Percentiles rank a stretch among this genome's conserved stretches.
phyloP scores from a whole-genome alignment of 768 basidiomycete species.

The Russula emetica region DNA sequence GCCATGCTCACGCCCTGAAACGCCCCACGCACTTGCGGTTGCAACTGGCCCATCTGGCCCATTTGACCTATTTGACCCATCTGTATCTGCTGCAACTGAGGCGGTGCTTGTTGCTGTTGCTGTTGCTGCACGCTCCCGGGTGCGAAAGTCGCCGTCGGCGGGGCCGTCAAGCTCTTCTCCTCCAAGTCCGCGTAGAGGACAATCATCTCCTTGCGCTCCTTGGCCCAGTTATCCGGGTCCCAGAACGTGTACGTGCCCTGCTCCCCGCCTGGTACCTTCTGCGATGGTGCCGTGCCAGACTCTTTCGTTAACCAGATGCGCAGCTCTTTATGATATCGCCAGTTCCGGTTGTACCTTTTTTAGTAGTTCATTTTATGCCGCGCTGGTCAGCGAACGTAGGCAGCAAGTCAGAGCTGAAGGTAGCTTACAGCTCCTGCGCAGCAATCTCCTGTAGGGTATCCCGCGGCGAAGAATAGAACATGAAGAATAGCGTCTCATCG shows the following conservation, averaged over 20 bases:
- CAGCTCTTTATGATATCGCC: constrained; percentile 92
- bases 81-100: constrained; percentile 23
- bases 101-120: constrained; percentile 2
- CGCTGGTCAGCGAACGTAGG: constrained; percentile 14
- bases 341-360: constrained; percentile 81
- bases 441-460: constrained; percentile 91
- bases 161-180: constrained; percentile 28
- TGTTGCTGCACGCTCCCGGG: constrained; percentile 13
- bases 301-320: constrained; percentile 84
- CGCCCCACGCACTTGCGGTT: constrained; percentile 27
- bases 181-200: constrained; percentile 33
- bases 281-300: constrained; percentile 64
- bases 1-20: constrained; percentile 29
- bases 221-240: constrained; percentile 34
- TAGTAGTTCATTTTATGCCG: background rate
- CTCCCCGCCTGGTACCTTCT: constrained; percentile 74
- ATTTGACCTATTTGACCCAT: constrained; percentile 19
- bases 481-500: constrained; percentile 93
- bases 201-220: constrained; percentile 32
- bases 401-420: constrained; percentile 8
- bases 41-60: constrained; percentile 15
- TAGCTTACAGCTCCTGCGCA: constrained; percentile 82
- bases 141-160: constrained; percentile 15
- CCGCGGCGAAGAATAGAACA: constrained; percentile 90
- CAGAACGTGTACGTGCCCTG: constrained; percentile 59